Evolutionary conservation across 768 basidiomycete genomes (phyloP).

Genomic region (Russula virescens): DNA sequence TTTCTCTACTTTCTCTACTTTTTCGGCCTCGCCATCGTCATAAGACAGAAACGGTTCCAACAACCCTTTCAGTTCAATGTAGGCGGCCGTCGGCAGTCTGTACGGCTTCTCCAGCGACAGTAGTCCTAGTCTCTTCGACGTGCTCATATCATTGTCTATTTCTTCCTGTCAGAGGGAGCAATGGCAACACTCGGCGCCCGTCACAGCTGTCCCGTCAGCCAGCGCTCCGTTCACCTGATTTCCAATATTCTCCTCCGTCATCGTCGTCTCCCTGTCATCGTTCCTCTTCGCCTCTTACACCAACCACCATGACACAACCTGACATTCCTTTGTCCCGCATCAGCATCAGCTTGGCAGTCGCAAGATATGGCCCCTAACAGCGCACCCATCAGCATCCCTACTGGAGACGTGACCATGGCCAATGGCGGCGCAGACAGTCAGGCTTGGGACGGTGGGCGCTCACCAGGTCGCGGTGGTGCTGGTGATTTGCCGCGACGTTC

Average conservation of each 20-base stretch:
- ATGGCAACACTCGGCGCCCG: constrained; percentile 21
- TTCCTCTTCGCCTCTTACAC: constrained; percentile 23
- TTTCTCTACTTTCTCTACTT: constrained; percentile 24
- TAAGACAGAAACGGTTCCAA: constrained; percentile 23
- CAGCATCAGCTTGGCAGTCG: constrained; percentile 76
- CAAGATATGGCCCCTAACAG: constrained; percentile 67
- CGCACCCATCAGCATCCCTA: constrained; percentile 65
- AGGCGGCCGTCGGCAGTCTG: constrained; percentile 27
- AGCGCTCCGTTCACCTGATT: constrained; percentile 23
- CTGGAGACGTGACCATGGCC: constrained; percentile 39
- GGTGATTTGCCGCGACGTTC: constrained; percentile 56
- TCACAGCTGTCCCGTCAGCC: constrained; percentile 22
- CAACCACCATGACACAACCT: constrained; percentile 35
- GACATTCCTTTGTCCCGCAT: constrained; percentile 37
- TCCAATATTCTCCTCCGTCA: constrained; percentile 24
- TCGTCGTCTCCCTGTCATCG: constrained; percentile 29
- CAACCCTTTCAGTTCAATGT: constrained; percentile 20
- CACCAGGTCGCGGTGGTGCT: constrained; percentile 38
- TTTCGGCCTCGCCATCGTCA: constrained; percentile 22
- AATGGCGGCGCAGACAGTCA: constrained; percentile 50
- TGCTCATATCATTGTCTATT: constrained; percentile 14
- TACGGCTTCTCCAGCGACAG: constrained; percentile 23
- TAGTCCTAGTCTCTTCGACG: constrained; percentile 17
- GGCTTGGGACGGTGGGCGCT: constrained; percentile 49
- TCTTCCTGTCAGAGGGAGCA: constrained; percentile 21